Evolutionary conservation across 2,329 filamentous ascomycete species (phyloP), one percentile per base, ranked within the genome.

Genomic region (Fusarium pseudocircinatum): DNA sequence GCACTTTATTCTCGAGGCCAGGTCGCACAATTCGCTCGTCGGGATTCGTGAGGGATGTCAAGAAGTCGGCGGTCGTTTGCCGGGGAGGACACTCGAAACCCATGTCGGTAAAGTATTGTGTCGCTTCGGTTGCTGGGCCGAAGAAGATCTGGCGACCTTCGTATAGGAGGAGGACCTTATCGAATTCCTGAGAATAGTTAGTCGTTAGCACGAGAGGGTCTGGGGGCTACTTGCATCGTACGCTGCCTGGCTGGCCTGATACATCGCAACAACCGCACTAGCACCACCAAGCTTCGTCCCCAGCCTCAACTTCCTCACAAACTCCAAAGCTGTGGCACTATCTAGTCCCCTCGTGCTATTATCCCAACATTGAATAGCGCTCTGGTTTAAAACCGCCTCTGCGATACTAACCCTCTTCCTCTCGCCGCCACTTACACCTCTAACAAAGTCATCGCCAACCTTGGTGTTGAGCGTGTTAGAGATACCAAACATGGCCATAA

Each of bases 401-500:
- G 81, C 75, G 37, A 83, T 83, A 2, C 78, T 82, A 10, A 82
- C 85, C 4, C 85, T 76, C 67, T 83, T 83, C 1, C 85, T 79
- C 78, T 90, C 87, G 60, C 88, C 88, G 63, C 87, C 87, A 60
- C 83, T 85, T 0, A 89, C 86, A 14, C 78, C 75, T 16, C 91
- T 89, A 14, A 93, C 82, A 77, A 89, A 93, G 78, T 93, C 91
- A 81, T 93, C 92, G n/a, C 91, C 91, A 8, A 93, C 90, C 16
- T 85, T 85, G 2, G 91, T 93, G 81, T 93, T 90, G 78, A 90
- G 78, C 0, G 91, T 93, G 80, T 93, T 91, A 16, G 85, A 86
- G 75, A 93, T 92, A 63, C 91, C 91, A 67, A 91, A 93, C 80
- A 91, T 88, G 73, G 91, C 90, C 91, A 93, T 92, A 69, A 91